Evolutionary conservation across 805 yeast genomes (phyloP).

Genomic region (Brettanomyces bruxellensis): DNA sequence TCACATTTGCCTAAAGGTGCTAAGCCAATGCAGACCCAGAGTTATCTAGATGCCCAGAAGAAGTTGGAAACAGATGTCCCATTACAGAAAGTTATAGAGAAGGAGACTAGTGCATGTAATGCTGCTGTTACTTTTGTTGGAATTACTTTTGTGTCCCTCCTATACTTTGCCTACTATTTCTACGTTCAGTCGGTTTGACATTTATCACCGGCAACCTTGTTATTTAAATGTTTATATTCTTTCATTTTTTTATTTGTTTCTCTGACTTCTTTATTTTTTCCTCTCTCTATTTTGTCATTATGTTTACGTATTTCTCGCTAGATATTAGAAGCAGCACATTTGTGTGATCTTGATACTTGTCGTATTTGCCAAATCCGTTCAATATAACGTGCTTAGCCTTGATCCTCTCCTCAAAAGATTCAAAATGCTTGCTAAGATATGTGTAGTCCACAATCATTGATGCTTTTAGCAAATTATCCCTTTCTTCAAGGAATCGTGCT

Average conservation of each 20-base stretch:
- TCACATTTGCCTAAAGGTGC: conserved; percentile 48
- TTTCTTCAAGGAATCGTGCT: conserved; percentile 3
- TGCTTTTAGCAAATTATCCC: neutral
- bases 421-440: conserved; percentile 7
- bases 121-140: conserved; percentile 12
- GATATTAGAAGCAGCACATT: no score
- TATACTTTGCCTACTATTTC: conserved; percentile 6
- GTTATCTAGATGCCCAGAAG: conserved; percentile 37
- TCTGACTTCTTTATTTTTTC: neutral
- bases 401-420: conserved; percentile 8
- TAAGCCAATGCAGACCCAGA: conserved; percentile 35
- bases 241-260: no score
- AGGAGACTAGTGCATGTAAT: conserved; percentile 12
- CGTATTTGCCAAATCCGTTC: conserved; percentile 8
- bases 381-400: conserved; percentile 5
- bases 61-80: conserved; percentile 29
- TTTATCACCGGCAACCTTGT: neutral
- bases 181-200: neutral
- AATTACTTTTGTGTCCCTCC: conserved; percentile 11
- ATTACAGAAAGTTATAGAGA: conserved; percentile 7
- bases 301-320: neutral
- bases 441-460: conserved; percentile 8
- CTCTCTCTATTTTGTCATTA: neutral
- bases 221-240: no score
- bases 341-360: conserved; percentile 6